These are phyloP conservation scores for Gynochthodes officinalis DNA, from an alignment of 257 asterid genomes.

Conservation along the genomic window DNA sequence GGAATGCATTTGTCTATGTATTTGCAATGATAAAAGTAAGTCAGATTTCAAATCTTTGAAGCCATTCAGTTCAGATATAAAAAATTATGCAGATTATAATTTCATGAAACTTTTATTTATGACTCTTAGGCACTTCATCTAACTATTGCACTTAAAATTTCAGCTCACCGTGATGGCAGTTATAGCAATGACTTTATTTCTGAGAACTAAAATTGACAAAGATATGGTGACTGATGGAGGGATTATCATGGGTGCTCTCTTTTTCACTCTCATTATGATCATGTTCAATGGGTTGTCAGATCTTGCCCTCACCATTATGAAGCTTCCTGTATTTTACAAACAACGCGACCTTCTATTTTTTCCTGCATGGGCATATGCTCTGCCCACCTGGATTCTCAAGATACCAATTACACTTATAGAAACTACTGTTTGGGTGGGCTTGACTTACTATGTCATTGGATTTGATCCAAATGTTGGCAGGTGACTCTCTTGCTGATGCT, in stretches of 20 bases:
- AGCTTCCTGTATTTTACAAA: constrained; percentile 85
- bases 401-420: constrained; percentile 62
- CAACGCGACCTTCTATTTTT: constrained; percentile 76
- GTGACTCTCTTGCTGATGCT: too few species aligned
- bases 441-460: constrained; percentile 76
- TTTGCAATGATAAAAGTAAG: constrained; percentile 18
- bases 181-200: constrained; percentile 73
- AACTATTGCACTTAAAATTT: constrained; percentile 14
- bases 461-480: constrained; percentile 74
- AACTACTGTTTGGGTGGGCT: constrained; percentile 66
- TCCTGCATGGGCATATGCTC: constrained; percentile 80
- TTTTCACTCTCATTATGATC: constrained; percentile 61
- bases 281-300: constrained; percentile 83
- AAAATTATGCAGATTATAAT: constrained; percentile 3
- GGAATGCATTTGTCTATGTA: constrained; percentile 19
- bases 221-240: constrained; percentile 65
- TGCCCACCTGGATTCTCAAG: constrained; percentile 83
- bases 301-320: constrained; percentile 67
- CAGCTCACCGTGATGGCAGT: constrained; percentile 61
- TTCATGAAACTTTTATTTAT: not conserved
- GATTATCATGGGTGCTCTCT: constrained; percentile 79
- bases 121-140: not conserved
- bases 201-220: constrained; percentile 74
- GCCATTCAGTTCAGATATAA: too few species aligned
- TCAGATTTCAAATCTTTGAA: not conserved